Evolutionary conservation across 768 basidiomycete species (phyloP), one percentile per base, ranked within the genome.

Genomic region (Leccinum variicolor): DNA sequence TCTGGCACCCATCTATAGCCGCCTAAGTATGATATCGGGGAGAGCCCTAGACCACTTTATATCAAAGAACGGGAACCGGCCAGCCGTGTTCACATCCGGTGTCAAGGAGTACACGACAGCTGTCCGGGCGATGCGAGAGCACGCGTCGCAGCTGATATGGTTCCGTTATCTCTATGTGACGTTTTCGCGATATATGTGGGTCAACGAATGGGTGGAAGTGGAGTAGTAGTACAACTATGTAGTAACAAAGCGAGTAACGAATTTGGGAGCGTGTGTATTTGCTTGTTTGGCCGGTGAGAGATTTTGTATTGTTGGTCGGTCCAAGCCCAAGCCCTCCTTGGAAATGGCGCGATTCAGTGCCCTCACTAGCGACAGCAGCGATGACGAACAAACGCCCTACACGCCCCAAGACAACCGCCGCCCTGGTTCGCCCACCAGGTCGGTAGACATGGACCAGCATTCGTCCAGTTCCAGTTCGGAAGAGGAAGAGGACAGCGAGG

Each of bases 141-240:
- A 97, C 63, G 60, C 74, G 54, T 85, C 84, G 58, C 94, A 97
- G 76, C 73, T 92, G 57, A 83, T 84, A 45, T 95, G 94, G 94
- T 96, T 93, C 76, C 82, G 94, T 43, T 92, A 89, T 83, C 74
- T 94, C 55, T 90, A 94, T 67, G 77, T 95, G 39, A 61, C 73
- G 21, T 90, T 87, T 67, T 94, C 91, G 17, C 80, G 88, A 56
- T 93, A 94, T 67, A 89, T 96, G 91, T 96, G 94, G 94, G 83
- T 90, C 26, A 94, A 94, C 61, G 87, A 90, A 61, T 92, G 91
- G 83, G 76, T 78, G 2, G 81, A 85, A 68, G 65, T 90, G 25
- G 13, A 34, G 29, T 28, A 39, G 50, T 39, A 50, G 45, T 56
- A 45, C n/a, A 28, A 31, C 23, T 14, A 39, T 21, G 5, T 6